Evolutionary conservation across 345 rosid species (phyloP).

Genomic region (Trapa incisa): DNA sequence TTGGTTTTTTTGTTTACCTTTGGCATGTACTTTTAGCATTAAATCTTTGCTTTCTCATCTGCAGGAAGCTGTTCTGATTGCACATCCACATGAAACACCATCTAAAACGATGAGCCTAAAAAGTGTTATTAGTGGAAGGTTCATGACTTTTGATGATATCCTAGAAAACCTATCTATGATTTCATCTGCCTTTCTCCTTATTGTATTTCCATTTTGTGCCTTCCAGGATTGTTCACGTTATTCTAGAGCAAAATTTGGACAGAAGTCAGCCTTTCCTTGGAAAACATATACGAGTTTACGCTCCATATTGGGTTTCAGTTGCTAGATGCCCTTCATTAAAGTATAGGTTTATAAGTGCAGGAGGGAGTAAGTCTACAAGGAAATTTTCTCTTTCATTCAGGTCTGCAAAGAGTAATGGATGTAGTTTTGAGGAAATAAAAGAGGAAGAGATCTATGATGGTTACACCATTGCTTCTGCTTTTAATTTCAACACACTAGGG

Average conservation of each 20-base stretch:
- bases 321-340: conserved; percentile 80
- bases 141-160: conserved; percentile 10
- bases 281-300: conserved; percentile 65
- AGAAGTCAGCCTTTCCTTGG: conserved; percentile 38
- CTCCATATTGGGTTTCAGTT: conserved; percentile 83
- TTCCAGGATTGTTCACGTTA: conserved; percentile 70
- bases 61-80: conserved; percentile 84
- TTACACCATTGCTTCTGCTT: conserved; percentile 76
- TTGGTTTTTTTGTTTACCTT: conserved; percentile 4
- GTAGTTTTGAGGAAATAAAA: conserved; percentile 42
- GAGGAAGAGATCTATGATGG: conserved; percentile 79
- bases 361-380: conserved; percentile 35
- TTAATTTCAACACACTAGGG: conserved; percentile 63
- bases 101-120: conserved; percentile 65
- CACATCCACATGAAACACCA: conserved; percentile 65
- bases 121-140: conserved; percentile 93
- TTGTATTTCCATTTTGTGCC: conserved; percentile 10
- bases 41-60: conserved; percentile 10
- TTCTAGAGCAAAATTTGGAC: conserved; percentile 76
- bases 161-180: not conserved
- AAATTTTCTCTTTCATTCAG: conserved; percentile 44
- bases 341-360: conserved; percentile 40
- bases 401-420: conserved; percentile 30
- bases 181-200: conserved; percentile 7
- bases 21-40: conserved; percentile 4